phyloP scores from a whole-genome alignment of 2,329 filamentous ascomycete genomes.

The Paracamarosporium sp. region DNA sequence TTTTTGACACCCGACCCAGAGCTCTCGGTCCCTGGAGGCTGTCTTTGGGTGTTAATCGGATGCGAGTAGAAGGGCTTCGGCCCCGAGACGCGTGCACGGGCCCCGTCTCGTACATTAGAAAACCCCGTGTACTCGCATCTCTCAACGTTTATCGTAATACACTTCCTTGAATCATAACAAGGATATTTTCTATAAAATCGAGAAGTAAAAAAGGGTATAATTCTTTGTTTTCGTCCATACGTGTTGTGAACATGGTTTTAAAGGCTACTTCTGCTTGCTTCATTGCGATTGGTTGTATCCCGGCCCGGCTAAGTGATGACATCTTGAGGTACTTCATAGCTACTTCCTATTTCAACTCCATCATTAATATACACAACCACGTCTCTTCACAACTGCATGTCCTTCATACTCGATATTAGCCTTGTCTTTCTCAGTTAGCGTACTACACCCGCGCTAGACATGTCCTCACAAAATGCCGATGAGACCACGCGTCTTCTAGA shows the following conservation, averaged over 20 bases:
- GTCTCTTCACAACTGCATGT: not conserved
- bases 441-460: not conserved
- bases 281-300: not conserved
- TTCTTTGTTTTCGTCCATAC: not conserved
- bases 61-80: conserved; percentile 7
- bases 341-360: not conserved
- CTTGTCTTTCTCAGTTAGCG: not conserved
- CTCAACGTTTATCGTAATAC: not conserved
- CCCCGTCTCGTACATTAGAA: not conserved
- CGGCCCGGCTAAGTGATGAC: not conserved
- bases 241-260: not conserved
- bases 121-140: not conserved
- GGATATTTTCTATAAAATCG: no score
- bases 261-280: not conserved
- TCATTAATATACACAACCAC: not conserved
- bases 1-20: not conserved
- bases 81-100: conserved; percentile 8
- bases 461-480: not conserved
- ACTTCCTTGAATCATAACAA: not conserved
- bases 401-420: no score
- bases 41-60: not conserved
- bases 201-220: no score
- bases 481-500: conserved; percentile 5
- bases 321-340: not conserved
- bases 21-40: not conserved